Percentiles rank a stretch among this genome's conserved stretches.
These are phyloP conservation scores for Colletotrichum caudatum DNA, from an alignment of 2,329 filamentous ascomycete species.

Conservation along the genomic window DNA sequence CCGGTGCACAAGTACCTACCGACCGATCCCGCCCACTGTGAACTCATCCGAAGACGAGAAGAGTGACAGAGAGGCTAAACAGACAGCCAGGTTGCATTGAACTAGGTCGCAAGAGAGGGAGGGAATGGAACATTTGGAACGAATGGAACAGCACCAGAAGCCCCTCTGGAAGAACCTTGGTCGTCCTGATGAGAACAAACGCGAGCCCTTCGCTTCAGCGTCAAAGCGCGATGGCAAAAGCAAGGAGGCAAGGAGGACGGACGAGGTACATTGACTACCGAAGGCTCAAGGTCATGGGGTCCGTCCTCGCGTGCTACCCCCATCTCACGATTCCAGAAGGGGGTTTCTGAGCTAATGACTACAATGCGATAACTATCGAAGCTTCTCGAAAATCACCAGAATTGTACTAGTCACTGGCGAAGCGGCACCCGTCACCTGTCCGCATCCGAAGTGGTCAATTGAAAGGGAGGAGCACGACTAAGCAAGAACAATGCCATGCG, in stretches of 20 bases:
- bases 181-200: conserved; percentile 10
- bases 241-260: neutral
- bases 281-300: conserved; percentile 11
- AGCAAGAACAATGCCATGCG: conserved; percentile 5
- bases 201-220: neutral
- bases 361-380: conserved; percentile 20
- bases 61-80: conserved; percentile 7
- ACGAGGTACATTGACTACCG: neutral
- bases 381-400: conserved; percentile 34
- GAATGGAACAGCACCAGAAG: conserved; percentile 32
- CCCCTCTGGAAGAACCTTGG: conserved; percentile 35
- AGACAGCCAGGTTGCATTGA: conserved; percentile 18
- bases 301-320: neutral
- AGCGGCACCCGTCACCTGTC: neutral
- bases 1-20: conserved; percentile 17
- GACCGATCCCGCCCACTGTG: conserved; percentile 19
- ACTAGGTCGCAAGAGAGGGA: conserved; percentile 1
- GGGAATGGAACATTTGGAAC: conserved; percentile 29
- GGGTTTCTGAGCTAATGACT: neutral
- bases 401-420: neutral
- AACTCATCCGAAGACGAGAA: conserved; percentile 24
- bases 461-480: conserved; percentile 16
- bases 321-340: conserved; percentile 3
- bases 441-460: conserved; percentile 1
- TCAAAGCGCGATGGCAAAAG: conserved; percentile 25